These are phyloP conservation scores for Tolypocladium sp. DNA, from an alignment of 2,329 filamentous ascomycete species.

Conservation along the genomic window DNA sequence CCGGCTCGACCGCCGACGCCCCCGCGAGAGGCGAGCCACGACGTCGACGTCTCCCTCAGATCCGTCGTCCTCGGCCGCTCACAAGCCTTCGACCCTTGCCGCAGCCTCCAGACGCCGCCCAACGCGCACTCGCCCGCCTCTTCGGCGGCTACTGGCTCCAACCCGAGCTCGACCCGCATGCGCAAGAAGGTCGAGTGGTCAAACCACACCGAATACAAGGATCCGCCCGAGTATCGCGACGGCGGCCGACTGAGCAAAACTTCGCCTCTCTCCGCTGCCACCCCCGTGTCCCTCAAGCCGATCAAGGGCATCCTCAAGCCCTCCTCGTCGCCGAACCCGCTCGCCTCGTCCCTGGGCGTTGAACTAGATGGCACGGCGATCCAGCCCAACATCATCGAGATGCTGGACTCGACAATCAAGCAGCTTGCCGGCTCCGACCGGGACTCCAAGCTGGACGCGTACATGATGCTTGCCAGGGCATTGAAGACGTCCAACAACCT, in stretches of 20 bases:
- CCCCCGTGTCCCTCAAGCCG: conserved; percentile 33
- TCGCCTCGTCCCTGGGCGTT: conserved; percentile 29
- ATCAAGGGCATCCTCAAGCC: conserved; percentile 72
- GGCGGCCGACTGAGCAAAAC: conserved; percentile 25
- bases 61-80: conserved; percentile 24
- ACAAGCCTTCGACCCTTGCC: conserved; percentile 25
- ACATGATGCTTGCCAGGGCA: conserved; percentile 66
- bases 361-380: conserved; percentile 28
- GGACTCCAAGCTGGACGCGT: conserved; percentile 72
- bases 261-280: conserved; percentile 29
- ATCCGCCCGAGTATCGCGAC: conserved; percentile 36
- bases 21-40: conserved; percentile 43
- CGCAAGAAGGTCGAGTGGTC: conserved; percentile 52
- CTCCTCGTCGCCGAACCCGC: conserved; percentile 37
- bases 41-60: conserved; percentile 25
- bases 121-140: conserved; percentile 34
- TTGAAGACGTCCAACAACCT: conserved; percentile 76
- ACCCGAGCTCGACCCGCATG: conserved; percentile 32
- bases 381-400: conserved; percentile 56
- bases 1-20: conserved; percentile 57
- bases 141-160: conserved; percentile 29
- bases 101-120: conserved; percentile 42
- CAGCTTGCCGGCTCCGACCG: conserved; percentile 69
- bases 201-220: conserved; percentile 45
- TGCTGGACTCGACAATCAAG: conserved; percentile 77